phyloP scores from a whole-genome alignment of 2,329 filamentous ascomycete genomes.

The Apiospora rasikravindrae region DNA sequence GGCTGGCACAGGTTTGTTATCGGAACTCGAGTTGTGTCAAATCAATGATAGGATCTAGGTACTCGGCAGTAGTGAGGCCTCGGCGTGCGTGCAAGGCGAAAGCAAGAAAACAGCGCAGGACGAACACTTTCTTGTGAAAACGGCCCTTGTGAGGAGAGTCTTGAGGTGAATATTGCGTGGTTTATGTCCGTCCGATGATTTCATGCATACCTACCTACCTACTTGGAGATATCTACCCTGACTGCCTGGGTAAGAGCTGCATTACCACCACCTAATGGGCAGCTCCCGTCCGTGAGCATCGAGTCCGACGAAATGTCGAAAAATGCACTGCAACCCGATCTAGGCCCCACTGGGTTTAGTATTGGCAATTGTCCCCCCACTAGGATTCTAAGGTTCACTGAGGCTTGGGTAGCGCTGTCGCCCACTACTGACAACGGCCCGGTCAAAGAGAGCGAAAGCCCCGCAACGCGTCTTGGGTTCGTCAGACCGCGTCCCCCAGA shows the following conservation, averaged over 20 bases:
- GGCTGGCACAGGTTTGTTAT: not conserved
- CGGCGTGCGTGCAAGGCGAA: not conserved
- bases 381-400: not conserved
- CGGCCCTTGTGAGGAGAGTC: not conserved
- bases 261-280: not conserved
- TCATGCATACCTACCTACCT: not conserved
- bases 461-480: not conserved
- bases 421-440: not conserved
- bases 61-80: not conserved
- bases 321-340: not conserved
- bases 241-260: not conserved
- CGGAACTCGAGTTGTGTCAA: slow-evolving; percentile 5
- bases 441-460: not conserved
- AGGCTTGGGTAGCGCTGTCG: not conserved
- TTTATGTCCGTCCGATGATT: not conserved
- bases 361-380: not conserved
- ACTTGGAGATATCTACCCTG: not conserved
- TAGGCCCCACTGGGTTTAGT: slow-evolving; percentile 1
- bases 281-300: slow-evolving; percentile 3
- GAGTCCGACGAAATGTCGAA: not conserved
- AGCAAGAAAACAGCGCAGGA: not conserved
- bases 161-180: not conserved
- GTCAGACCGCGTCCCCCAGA: not conserved
- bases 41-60: not conserved
- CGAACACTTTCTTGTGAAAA: not conserved